These are phyloP conservation scores for Ceratocystis variospora DNA, from an alignment of 2,329 filamentous ascomycete species.

Conservation along the genomic window DNA sequence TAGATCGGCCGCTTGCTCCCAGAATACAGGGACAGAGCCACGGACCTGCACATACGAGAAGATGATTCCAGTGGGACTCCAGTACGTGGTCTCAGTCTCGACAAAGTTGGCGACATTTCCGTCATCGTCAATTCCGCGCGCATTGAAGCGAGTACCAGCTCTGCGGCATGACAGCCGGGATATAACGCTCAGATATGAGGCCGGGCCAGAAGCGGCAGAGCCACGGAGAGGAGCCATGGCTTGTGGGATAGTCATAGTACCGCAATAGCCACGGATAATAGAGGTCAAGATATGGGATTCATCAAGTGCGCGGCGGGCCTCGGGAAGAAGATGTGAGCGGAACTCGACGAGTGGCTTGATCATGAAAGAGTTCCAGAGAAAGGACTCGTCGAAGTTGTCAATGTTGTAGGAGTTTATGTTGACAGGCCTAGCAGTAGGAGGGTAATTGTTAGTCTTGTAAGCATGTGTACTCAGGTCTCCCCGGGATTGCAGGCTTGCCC, in stretches of 20 bases:
- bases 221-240: slow-evolving; percentile 49
- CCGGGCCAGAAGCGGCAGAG: slow-evolving; percentile 48
- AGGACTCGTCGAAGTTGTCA: slow-evolving; percentile 81
- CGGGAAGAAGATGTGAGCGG: slow-evolving; percentile 60
- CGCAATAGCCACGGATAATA: slow-evolving; percentile 84
- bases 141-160: slow-evolving; percentile 91
- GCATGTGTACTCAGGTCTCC: no score
- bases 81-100: slow-evolving; percentile 91
- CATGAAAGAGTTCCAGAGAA: slow-evolving; percentile 98
- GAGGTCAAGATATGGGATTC: slow-evolving; percentile 77
- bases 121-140: slow-evolving; percentile 93
- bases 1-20: slow-evolving; percentile 83
- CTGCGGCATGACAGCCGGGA: slow-evolving; percentile 80
- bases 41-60: slow-evolving; percentile 92
- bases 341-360: slow-evolving; percentile 86
- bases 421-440: slow-evolving; percentile 40
- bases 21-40: slow-evolving; percentile 90
- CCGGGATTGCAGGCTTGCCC: no score
- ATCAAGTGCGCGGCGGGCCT: slow-evolving; percentile 70
- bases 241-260: slow-evolving; percentile 72
- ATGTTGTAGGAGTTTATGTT: slow-evolving; percentile 74
- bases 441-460: slow-evolving; percentile 7
- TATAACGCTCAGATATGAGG: slow-evolving; percentile 76
- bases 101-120: slow-evolving; percentile 97
- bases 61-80: slow-evolving; percentile 60